Conservation (phyloP, 2,329 filamentous ascomycete genomes). For the Clonostachys rhizophaga region DNA sequence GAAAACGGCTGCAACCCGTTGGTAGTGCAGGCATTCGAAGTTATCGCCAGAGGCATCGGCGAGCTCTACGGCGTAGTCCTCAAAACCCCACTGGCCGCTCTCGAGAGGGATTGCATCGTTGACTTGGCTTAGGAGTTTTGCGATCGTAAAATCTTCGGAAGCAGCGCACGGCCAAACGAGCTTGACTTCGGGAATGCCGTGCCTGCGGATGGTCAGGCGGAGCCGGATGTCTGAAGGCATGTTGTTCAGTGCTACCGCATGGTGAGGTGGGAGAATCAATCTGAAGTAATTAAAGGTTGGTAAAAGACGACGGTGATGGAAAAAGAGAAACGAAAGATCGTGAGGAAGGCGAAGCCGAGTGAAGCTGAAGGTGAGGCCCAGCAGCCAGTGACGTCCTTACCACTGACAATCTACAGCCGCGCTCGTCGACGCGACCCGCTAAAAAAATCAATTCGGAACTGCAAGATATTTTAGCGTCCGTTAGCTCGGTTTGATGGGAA, state of each 20-base stretch:
- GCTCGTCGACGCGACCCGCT: too few relatives aligned
- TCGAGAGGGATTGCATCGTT: conserved; percentile 81
- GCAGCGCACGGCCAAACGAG: conserved; percentile 65
- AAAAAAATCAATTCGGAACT: too few relatives aligned
- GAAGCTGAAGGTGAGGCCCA: too few relatives aligned
- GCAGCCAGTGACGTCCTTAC: too few relatives aligned
- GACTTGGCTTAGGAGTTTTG: conserved; percentile 71
- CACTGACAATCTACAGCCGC: too few relatives aligned
- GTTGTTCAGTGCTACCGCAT: not conserved
- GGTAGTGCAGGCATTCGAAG: conserved; percentile 88
- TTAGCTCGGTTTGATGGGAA: too few relatives aligned
- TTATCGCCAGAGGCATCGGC: conserved; percentile 44
- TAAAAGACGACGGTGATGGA: not conserved
- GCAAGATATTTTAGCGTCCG: too few relatives aligned
- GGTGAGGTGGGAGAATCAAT: not conserved
- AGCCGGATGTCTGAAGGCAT: conserved; percentile 56
- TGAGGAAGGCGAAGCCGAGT: not conserved
- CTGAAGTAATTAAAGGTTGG: not conserved
- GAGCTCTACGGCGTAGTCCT: conserved; percentile 85
- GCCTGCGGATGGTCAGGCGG: conserved; percentile 66
- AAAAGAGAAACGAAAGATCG: not conserved
- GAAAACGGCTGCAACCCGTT: conserved; percentile 63
- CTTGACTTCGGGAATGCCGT: conserved; percentile 66
- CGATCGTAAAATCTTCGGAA: conserved; percentile 61
- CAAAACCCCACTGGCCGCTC: conserved; percentile 75